Evolutionary conservation across 169 alveolate species (phyloP).

Genomic region (Neospora caninum): DNA sequence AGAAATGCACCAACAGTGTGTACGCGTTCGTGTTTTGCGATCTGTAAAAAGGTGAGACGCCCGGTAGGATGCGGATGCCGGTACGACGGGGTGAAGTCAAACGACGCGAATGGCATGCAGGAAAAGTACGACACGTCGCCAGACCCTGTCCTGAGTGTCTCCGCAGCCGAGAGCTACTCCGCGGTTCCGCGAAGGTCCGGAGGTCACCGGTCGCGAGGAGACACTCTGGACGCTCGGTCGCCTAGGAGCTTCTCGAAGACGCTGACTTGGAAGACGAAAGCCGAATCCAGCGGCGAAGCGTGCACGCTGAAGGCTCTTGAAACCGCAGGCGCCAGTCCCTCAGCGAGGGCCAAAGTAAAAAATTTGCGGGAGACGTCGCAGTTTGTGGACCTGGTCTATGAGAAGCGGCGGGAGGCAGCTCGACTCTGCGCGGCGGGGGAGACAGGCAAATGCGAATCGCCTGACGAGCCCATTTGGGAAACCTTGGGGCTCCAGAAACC

Average conservation of each 20-base stretch:
- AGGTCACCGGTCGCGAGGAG: neutral
- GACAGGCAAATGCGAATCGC: slow-evolving; percentile 6
- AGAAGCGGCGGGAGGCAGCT: neutral
- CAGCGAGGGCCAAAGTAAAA: neutral
- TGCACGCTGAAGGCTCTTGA: neutral
- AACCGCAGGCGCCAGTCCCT: neutral
- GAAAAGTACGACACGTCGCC: no score
- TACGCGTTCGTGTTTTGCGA: neutral
- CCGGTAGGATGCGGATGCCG: no score
- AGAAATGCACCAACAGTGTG: neutral
- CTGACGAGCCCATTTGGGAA: neutral
- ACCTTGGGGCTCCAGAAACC: neutral
- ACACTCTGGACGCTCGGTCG: neutral
- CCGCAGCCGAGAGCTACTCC: neutral
- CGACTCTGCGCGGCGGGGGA: neutral
- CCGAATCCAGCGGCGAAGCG: neutral
- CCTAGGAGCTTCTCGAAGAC: neutral
- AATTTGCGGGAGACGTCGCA: neutral
- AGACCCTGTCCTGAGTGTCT: neutral
- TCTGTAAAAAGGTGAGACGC: no score
- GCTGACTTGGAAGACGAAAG: neutral
- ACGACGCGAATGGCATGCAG: no score
- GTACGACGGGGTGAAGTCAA: no score
- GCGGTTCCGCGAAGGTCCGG: neutral
- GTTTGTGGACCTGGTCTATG: neutral